Evolutionary conservation across 768 basidiomycete genomes (phyloP).

Genomic region (Amanita phalloides): DNA sequence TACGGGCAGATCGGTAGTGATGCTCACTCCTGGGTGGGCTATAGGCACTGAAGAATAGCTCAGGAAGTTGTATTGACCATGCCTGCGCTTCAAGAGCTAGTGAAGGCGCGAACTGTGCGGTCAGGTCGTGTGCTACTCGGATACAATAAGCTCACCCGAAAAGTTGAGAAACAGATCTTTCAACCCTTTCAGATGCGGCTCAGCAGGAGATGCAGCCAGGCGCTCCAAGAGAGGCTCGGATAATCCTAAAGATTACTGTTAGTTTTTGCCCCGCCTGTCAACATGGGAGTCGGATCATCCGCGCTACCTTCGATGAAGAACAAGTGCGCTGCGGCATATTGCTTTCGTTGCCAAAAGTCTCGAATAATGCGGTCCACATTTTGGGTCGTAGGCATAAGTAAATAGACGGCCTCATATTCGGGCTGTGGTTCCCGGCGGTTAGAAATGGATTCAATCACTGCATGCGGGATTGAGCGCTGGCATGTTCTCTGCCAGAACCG

Average conservation of each 20-base stretch:
- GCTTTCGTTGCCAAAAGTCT: constrained; percentile 58
- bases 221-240: constrained; percentile 68
- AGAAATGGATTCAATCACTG: constrained; percentile 90
- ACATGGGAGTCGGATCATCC: background rate
- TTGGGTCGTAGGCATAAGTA: constrained; percentile 90
- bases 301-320: constrained; percentile 82
- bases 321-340: constrained; percentile 80
- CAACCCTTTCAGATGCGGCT: constrained; percentile 63
- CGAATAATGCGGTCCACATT: constrained; percentile 87
- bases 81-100: constrained; percentile 78
- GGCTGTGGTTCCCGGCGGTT: constrained; percentile 74
- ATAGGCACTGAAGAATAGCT: constrained; percentile 81
- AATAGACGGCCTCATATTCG: constrained; percentile 84
- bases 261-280: background rate
- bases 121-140: background rate
- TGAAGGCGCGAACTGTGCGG: background rate
- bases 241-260: constrained; percentile 39
- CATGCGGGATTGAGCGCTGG: constrained; percentile 6
- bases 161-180: constrained; percentile 91
- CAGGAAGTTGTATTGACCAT: constrained; percentile 72
- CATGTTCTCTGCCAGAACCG: background rate
- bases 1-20: constrained; percentile 55
- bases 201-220: constrained; percentile 65
- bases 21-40: constrained; percentile 70
- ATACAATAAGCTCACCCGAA: constrained; percentile 54